Evolutionary conservation across 169 alveolate species (phyloP).

Genomic region (Eimeria necatrix): DNA sequence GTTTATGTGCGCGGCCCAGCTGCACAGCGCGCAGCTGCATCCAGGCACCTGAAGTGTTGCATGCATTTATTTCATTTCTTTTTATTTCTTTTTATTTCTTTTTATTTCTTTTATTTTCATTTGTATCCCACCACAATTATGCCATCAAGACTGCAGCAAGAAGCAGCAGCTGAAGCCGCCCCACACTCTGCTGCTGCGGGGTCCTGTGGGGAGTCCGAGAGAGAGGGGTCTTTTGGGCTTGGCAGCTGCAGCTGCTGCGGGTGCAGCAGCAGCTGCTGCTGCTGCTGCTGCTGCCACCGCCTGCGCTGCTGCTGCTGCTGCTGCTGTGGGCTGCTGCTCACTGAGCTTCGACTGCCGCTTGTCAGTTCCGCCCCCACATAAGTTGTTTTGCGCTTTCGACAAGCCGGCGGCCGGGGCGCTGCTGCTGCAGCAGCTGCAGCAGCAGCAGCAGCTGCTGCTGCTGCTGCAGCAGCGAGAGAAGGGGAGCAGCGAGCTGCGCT

Average conservation of each 20-base stretch:
- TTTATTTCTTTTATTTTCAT: not conserved
- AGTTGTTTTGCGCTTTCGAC: not conserved
- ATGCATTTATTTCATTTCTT: not conserved
- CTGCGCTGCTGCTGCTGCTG: not conserved
- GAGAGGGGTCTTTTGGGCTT: slow-evolving; percentile 22
- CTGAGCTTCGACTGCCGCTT: not conserved
- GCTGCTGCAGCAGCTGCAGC: not conserved
- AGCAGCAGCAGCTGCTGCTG: not conserved
- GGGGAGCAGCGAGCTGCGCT: too few relatives aligned
- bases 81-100: too few relatives aligned
- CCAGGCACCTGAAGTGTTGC: not conserved
- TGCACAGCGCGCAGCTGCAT: not conserved
- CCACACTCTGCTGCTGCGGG: not conserved
- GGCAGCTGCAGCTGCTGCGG: not conserved
- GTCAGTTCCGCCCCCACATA: not conserved
- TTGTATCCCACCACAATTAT: not conserved
- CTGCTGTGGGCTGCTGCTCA: not conserved
- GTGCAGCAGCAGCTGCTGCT: not conserved
- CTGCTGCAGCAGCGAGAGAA: not conserved
- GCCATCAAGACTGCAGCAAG: not conserved
- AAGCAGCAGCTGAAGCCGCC: not conserved
- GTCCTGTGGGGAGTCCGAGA: not conserved
- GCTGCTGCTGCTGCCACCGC: not conserved
- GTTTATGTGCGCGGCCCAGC: slow-evolving; percentile 9
- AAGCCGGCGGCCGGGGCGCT: not conserved